Percentiles rank a stretch among this genome's conserved stretches.
Evolutionary conservation across 2,329 filamentous ascomycete species (phyloP).

Genomic region (Alternaria metachromatica): DNA sequence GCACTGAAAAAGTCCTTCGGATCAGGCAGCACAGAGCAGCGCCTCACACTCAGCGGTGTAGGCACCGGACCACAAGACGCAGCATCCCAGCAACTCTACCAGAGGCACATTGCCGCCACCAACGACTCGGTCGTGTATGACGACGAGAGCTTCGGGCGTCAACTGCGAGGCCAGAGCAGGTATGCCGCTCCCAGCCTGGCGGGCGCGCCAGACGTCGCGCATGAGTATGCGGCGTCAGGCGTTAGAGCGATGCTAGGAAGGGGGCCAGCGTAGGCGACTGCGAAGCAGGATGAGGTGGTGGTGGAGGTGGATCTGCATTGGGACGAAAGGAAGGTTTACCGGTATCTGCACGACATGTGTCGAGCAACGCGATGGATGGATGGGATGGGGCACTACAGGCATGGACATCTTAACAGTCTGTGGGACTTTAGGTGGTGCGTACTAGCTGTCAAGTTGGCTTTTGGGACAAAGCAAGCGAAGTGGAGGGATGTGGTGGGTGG

Average conservation of each 20-base stretch:
- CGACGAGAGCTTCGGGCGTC: constrained; percentile 46
- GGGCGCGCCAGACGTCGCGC: constrained; percentile 9
- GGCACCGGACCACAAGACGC: constrained; percentile 17
- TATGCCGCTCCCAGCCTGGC: constrained; percentile 4
- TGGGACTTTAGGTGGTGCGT: neutral
- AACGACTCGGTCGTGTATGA: constrained; percentile 63
- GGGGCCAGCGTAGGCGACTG: constrained; percentile 27
- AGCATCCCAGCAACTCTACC: constrained; percentile 59
- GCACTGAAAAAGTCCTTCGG: constrained; percentile 58
- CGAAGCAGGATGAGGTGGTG: neutral
- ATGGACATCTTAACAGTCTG: neutral
- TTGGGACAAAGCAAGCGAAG: neutral
- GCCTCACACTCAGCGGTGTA: constrained; percentile 62
- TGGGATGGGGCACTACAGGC: constrained; percentile 11
- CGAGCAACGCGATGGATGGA: constrained; percentile 2
- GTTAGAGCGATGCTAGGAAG: constrained; percentile 39
- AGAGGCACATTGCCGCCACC: constrained; percentile 61
- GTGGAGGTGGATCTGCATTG: constrained; percentile 1
- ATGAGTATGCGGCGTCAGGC: constrained; percentile 30
- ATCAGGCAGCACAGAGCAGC: constrained; percentile 64
- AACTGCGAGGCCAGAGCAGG: constrained; percentile 15
- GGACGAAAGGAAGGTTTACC: constrained; percentile 7
- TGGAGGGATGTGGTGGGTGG: neutral
- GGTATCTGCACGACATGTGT: constrained; percentile 12
- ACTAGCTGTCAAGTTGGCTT: neutral